Base-by-base conservation (phyloP, 768 basidiomycete genomes). In the Rhodocollybia butyracea region DNA sequence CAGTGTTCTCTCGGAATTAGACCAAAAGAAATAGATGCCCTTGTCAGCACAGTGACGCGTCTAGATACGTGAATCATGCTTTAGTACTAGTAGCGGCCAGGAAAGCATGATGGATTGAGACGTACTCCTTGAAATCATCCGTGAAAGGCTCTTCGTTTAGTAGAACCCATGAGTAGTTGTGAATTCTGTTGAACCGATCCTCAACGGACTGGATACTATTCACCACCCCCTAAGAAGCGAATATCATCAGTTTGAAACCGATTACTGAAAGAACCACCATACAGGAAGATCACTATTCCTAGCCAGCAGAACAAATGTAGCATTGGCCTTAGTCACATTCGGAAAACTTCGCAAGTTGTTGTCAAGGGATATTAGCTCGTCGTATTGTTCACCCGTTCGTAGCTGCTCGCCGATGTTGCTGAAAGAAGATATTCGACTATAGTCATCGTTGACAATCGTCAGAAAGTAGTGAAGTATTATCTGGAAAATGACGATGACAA, bases 71-170 rank as follows among this genome's bases (percentile, higher is more conserved):
- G n/a, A n/a, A n/a, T n/a, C n/a, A n/a, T n/a, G n/a, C n/a, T n/a
- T n/a, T 11, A 2, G 8, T 5, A 36, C 32, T n/a, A 10, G 38
- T 24, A 22, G n/a, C 19, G 41, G 22, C 12, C 51, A 22, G 15
- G 15, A 12, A 27, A 26, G 36, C 26, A 11, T 34, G 19, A 31
- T 21, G 42, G 46, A 21, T n/a, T n/a, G 24, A 39, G 12, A 29
- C 76, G 39, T 54, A 86, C 82, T 72, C 68, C 65, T 86, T 89
- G 71, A 92, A 91, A 34, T 84, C 81, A 5, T 86, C 82, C 3
- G 80, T 78, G 66, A 91, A 92, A 5, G 81, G 81, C 60, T 85
- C 84, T 48, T 94, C 91, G 66, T 94, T 94, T 36, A 95, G 76
- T 63, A 94, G 83, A n/a, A 89, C 83, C 73, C 86, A 94, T 8